These are phyloP conservation scores for Syzygium syzygioides DNA, from an alignment of 441 rosid genomes.

Conservation along the genomic window DNA sequence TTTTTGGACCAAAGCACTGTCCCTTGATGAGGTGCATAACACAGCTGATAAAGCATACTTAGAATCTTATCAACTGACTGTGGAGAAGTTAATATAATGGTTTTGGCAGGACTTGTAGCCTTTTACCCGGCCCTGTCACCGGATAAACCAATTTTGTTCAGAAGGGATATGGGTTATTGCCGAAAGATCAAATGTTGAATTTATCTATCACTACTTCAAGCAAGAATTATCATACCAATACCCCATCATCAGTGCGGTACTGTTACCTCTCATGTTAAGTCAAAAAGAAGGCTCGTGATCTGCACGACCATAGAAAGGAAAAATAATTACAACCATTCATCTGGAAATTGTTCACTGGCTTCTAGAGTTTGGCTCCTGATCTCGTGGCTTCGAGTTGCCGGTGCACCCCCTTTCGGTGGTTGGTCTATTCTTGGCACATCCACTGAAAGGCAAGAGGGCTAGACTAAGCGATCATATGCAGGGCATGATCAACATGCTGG, in stretches of 20 bases:
- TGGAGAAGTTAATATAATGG: not conserved
- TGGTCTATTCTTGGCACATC: not conserved
- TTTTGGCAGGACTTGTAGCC: not conserved
- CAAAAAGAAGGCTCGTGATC: not conserved
- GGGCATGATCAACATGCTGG: not conserved
- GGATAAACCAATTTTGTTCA: not conserved
- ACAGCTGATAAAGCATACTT: not conserved
- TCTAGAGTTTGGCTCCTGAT: not conserved
- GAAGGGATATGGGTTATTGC: not conserved
- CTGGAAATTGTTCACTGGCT: not conserved
- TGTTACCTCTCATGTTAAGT: not conserved
- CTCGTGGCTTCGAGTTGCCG: not conserved
- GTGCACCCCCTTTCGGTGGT: not conserved
- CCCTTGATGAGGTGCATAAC: not conserved
- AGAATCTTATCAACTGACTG: not conserved
- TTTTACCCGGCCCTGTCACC: not conserved
- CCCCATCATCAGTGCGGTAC: not conserved
- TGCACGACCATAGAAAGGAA: not conserved
- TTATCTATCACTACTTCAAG: not conserved
- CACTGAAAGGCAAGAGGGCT: not conserved
- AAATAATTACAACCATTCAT: not conserved
- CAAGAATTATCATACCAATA: not conserved
- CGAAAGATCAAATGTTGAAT: not conserved
- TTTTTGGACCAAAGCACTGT: not conserved
- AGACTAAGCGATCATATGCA: not conserved